A percentile compares a stretch with the other conserved stretches of the same genome.
These are phyloP conservation scores for Umbelopsis isabellina DNA, from an alignment of 192 early-diverging fungal species.

Conservation along the genomic window DNA sequence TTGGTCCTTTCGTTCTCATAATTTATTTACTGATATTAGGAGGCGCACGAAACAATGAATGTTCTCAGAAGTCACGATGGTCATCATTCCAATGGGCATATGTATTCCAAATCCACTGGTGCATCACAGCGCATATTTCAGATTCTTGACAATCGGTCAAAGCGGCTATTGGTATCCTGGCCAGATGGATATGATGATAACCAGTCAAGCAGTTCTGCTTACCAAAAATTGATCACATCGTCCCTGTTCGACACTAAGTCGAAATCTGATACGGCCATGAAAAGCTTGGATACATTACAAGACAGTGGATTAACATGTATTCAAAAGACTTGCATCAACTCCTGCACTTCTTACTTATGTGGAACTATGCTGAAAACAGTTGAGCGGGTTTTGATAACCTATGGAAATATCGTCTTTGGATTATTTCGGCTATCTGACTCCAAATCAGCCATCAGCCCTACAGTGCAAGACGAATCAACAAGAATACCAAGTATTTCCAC, in stretches of 20 bases:
- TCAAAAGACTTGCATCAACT: conserved; percentile 10
- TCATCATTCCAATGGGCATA: neutral
- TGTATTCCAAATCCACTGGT: conserved; percentile 7
- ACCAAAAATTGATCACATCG: neutral
- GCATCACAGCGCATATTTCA: conserved; percentile 19
- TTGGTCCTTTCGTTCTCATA: neutral
- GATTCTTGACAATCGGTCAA: conserved; percentile 27
- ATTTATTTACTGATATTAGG: neutral
- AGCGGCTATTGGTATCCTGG: conserved; percentile 28
- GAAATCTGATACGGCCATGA: neutral
- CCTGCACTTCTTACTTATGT: neutral
- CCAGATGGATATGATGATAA: conserved; percentile 17
- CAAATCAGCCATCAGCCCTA: neutral
- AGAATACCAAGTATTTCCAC: no score
- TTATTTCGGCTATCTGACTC: conserved; percentile 10
- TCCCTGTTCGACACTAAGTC: neutral
- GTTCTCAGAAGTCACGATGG: neutral
- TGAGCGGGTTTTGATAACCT: conserved; percentile 2
- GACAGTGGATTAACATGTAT: conserved; percentile 13
- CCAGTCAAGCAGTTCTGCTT: neutral
- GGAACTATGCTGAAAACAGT: neutral
- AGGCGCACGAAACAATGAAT: neutral
- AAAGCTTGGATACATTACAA: neutral
- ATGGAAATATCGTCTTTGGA: conserved; percentile 11
- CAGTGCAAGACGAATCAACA: no score